Evolutionary conservation across 345 rosid species (phyloP).

Genomic region (Bruguiera gymnorhiza): DNA sequence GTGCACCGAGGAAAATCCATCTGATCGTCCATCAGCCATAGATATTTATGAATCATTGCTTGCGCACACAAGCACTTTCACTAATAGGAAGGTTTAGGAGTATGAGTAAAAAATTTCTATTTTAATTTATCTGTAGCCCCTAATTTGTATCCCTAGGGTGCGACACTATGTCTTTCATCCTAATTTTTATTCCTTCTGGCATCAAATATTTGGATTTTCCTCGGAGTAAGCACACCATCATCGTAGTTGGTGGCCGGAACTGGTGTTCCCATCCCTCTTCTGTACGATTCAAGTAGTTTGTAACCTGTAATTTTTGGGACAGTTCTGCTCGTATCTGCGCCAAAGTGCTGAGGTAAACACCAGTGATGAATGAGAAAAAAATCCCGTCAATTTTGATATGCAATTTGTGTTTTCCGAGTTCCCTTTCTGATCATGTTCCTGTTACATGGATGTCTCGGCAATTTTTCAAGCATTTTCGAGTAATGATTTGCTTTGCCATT

Average conservation of each 20-base stretch:
- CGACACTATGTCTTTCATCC: background rate
- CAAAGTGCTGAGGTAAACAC: background rate
- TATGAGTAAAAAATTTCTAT: conserved; percentile 10
- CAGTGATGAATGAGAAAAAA: background rate
- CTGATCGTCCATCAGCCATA: conserved; percentile 59
- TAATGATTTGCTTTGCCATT: no score
- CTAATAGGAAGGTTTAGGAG: conserved; percentile 18
- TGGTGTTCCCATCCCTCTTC: conserved; percentile 7
- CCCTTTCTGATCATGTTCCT: no score
- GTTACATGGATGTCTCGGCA: no score
- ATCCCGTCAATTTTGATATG: background rate
- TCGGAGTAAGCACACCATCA: background rate
- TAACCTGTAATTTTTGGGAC: conserved; percentile 20
- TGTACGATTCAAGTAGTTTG: background rate
- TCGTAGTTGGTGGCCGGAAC: conserved; percentile 1
- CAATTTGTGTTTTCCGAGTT: background rate
- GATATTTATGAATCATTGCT: conserved; percentile 52
- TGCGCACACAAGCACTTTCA: conserved; percentile 23
- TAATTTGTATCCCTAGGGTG: conserved; percentile 32
- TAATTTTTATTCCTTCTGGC: conserved; percentile 13
- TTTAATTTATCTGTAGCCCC: background rate
- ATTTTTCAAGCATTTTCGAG: no score
- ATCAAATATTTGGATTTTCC: conserved; percentile 20
- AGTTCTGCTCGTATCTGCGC: background rate
- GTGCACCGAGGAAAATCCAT: conserved; percentile 71